Percentiles rank a stretch among this genome's conserved stretches.
These are phyloP conservation scores for Xylogone sp. DNA, from an alignment of 2,329 filamentous ascomycete species.

Conservation along the genomic window DNA sequence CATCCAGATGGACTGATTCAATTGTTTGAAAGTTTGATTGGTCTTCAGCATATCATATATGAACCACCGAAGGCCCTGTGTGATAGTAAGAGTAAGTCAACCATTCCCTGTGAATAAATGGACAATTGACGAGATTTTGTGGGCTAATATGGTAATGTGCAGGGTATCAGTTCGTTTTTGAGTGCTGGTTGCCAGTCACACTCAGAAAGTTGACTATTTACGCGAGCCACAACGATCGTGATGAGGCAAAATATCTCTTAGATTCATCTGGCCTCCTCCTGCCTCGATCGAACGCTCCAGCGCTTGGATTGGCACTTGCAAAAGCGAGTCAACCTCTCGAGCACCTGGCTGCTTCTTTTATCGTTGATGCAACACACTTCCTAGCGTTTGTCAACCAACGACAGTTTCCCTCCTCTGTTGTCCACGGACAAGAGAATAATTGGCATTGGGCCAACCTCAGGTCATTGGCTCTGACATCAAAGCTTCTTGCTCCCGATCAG, in stretches of 20 bases:
- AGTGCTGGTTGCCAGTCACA: background rate
- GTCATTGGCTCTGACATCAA: slow-evolving; percentile 2
- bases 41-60: background rate
- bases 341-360: slow-evolving; percentile 5
- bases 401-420: slow-evolving; percentile 1
- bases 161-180: background rate
- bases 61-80: background rate
- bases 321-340: slow-evolving; percentile 1
- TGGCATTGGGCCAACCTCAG: slow-evolving; percentile 4
- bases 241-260: background rate
- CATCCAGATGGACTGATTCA: slow-evolving; percentile 3
- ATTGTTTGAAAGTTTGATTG: background rate
- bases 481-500: background rate
- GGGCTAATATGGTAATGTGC: background rate
- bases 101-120: background rate
- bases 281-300: background rate
- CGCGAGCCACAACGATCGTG: background rate
- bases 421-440: background rate
- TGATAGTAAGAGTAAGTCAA: background rate
- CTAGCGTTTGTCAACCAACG: background rate
- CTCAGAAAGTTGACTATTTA: background rate
- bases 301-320: no score
- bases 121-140: background rate
- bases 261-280: background rate
- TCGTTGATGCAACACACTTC: slow-evolving; percentile 5